A percentile compares a stretch with the other conserved stretches of the same genome.
Conservation (phyloP, 345 rosid genomes). For the Raphanus sativus region DNA sequence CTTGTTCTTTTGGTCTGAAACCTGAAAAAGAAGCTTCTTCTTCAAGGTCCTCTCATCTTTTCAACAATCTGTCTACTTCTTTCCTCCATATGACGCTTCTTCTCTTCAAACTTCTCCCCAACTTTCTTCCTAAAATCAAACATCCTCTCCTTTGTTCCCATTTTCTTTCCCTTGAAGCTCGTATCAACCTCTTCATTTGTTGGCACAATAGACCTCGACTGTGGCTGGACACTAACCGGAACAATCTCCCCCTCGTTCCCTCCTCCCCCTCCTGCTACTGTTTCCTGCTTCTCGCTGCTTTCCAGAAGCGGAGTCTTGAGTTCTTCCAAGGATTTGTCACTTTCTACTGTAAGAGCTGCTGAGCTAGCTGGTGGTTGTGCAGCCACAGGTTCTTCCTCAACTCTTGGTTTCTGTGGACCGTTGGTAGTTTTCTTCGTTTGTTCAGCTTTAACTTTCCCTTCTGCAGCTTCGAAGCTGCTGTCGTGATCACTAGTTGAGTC, state of each 20-base stretch:
- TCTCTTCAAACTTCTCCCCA: conserved; percentile 91
- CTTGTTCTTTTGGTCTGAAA: not conserved
- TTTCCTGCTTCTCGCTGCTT: conserved; percentile 41
- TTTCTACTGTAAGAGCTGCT: conserved; percentile 11
- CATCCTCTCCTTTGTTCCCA: conserved; percentile 73
- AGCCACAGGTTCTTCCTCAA: conserved; percentile 23
- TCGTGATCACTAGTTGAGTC: conserved; percentile 50
- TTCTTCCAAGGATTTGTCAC: conserved; percentile 51
- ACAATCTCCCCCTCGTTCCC: conserved; percentile 25
- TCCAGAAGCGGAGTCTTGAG: conserved; percentile 53
- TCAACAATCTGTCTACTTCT: conserved; percentile 74
- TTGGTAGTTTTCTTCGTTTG: conserved; percentile 36
- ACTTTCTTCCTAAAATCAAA: conserved; percentile 78
- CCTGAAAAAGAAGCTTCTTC: not conserved
- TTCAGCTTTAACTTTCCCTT: conserved; percentile 44
- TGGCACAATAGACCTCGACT: conserved; percentile 30
- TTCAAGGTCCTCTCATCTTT: conserved; percentile 69
- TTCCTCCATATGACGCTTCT: conserved; percentile 82
- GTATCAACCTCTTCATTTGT: conserved; percentile 51
- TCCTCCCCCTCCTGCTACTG: not conserved
- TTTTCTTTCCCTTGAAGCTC: conserved; percentile 52
- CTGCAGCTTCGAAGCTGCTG: conserved; percentile 29
- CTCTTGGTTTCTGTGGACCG: conserved; percentile 26
- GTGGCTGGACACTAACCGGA: conserved; percentile 37
- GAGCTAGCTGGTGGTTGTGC: conserved; percentile 31